A percentile compares a stretch with the other conserved stretches of the same genome.
phyloP scores from a whole-genome alignment of 805 yeast species.

The Blastobotrys parvus region DNA sequence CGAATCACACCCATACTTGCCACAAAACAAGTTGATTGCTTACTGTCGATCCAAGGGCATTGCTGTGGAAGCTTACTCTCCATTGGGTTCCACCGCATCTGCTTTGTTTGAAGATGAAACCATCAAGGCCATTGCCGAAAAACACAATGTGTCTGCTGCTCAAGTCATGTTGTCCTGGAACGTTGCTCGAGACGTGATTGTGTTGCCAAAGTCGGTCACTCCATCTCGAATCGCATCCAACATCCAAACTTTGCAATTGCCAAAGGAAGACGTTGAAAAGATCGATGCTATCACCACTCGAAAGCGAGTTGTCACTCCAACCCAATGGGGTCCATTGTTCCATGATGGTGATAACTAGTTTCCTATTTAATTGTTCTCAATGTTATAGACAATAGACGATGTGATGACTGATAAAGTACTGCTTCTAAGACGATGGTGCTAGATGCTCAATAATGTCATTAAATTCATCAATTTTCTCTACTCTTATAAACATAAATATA shows the following conservation, averaged over 20 bases:
- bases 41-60: conserved; percentile 41
- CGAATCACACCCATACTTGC: conserved; percentile 45
- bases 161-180: conserved; percentile 74
- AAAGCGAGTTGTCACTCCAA: too few relatives aligned
- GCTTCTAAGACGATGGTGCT: too few relatives aligned
- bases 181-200: conserved; percentile 60
- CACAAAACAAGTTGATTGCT: conserved; percentile 34
- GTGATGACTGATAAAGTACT: too few relatives aligned
- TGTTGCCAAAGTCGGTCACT: conserved; percentile 73
- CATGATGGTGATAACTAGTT: too few relatives aligned
- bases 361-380: too few relatives aligned
- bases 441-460: too few relatives aligned
- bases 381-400: too few relatives aligned
- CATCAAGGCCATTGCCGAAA: conserved; percentile 46
- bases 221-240: conserved; percentile 54
- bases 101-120: conserved; percentile 41
- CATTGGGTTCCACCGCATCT: conserved; percentile 22
- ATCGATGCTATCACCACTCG: too few relatives aligned
- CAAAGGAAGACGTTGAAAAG: neutral
- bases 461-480: too few relatives aligned
- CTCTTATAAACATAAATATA: too few relatives aligned
- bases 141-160: conserved; percentile 46
- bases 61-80: conserved; percentile 52
- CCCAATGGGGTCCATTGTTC: too few relatives aligned
- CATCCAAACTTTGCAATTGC: conserved; percentile 23